Base-by-base conservation (phyloP, 768 basidiomycete genomes). In the Tricholoma furcatifolium region DNA sequence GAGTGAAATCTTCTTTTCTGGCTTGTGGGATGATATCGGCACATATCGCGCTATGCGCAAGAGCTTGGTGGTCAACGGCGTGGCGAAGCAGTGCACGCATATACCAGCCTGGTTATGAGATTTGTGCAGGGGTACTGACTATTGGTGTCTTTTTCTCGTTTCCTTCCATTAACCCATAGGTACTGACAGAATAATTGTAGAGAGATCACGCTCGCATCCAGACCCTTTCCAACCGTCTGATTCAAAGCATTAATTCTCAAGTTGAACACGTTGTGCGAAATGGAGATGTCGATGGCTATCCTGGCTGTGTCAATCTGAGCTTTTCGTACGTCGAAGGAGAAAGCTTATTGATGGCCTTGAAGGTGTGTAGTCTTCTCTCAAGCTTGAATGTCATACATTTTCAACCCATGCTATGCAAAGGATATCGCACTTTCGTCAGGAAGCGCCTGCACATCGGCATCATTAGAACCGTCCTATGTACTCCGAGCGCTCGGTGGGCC, bases 291-390 rank as follows among this genome's bases (percentile, higher is more conserved):
- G 77, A 86, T 52, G 97, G 97, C 18, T 99, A 96, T 70, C 87
- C 94, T 1, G 97, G 97, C 36, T 99, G 97, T 67, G 83, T 98
- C 66, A 98, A 98, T 69, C 79, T 98, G 39, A 92, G 89, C 58
- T 98, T 98, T 67, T 84, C 94, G 2, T 98, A 97, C 65, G 94
- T 98, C 34, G 96, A 98, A 68, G 96, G 96, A 20, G 96, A 98
- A 72, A 93, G 91, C 68, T 79, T 99, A 58, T 70, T 99, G 55
- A 99, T 99, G 97, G 95, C 96, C 10, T 70, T 99, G 60, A 99
- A 99, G 82, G 93, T 88, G 57, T 50, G 74, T 60, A 24, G 20
- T 7, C 50, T 30, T 24, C 42, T 15, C 40, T 38, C 32, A 9
- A 31, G 12, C 41, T 18, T 48, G 43, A 43, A 58, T 36, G 14